phyloP scores from a whole-genome alignment of 2,329 filamentous ascomycete genomes.

The Ceratocystis ficicola region DNA sequence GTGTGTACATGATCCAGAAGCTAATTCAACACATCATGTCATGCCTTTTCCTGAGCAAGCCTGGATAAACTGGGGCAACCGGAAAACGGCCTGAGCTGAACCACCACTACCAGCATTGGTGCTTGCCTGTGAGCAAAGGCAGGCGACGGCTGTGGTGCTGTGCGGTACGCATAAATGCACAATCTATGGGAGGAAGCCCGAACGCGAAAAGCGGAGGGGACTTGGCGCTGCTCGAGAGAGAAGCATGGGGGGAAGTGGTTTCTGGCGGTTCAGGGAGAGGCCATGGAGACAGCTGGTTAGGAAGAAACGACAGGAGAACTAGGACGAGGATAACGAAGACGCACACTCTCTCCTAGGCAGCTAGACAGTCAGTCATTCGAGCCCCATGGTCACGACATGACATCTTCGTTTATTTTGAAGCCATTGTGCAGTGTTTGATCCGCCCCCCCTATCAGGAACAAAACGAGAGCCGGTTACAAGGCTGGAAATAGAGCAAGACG shows the following conservation, averaged over 20 bases:
- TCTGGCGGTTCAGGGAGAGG: not conserved
- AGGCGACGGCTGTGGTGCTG: no score
- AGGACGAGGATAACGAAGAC: not conserved
- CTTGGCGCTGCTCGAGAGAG: no score
- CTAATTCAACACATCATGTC: not conserved
- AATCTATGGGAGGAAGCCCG: no score
- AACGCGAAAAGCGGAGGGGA: not conserved
- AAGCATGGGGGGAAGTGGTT: not conserved
- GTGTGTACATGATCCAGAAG: not conserved
- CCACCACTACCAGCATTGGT: no score
- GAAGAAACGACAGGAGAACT: not conserved
- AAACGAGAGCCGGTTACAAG: not conserved
- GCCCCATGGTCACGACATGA: not conserved
- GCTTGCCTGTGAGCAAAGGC: no score
- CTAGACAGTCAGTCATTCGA: no score
- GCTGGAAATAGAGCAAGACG: not conserved
- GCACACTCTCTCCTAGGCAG: no score
- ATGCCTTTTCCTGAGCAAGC: not conserved
- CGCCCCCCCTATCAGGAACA: not conserved
- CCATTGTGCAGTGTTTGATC: slow-evolving; percentile 5
- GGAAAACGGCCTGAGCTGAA: no score
- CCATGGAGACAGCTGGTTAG: not conserved
- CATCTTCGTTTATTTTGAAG: slow-evolving; percentile 1
- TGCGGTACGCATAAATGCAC: no score
- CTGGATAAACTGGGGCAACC: not conserved